Conservation (phyloP, 2,329 filamentous ascomycete species). For the Graphilbum sp. region DNA sequence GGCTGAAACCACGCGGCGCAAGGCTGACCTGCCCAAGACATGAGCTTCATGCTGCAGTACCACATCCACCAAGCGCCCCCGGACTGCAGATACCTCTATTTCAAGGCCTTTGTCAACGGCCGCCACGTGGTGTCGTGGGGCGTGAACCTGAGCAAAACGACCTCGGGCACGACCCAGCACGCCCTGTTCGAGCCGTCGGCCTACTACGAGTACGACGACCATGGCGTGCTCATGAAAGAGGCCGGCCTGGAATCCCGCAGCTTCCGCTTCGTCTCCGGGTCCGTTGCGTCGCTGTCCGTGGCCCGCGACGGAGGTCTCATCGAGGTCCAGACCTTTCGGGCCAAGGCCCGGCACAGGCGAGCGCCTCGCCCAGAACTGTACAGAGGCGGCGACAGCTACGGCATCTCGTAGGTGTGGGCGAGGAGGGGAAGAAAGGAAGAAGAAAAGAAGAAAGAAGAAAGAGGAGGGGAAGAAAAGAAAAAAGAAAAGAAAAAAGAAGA, state of each 20-base stretch:
- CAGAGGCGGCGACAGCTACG: slow-evolving; percentile 30
- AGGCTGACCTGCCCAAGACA: slow-evolving; percentile 18
- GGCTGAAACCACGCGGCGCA: not conserved
- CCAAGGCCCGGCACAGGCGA: slow-evolving; percentile 27
- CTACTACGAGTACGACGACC: slow-evolving; percentile 21
- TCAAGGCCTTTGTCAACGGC: slow-evolving; percentile 39
- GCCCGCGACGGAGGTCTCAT: slow-evolving; percentile 39
- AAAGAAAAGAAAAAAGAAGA: too few relatives aligned
- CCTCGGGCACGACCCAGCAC: slow-evolving; percentile 17
- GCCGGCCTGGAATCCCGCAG: slow-evolving; percentile 30
- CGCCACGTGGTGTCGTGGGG: slow-evolving; percentile 36
- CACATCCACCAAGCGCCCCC: slow-evolving; percentile 18
- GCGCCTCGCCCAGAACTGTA: slow-evolving; percentile 26
- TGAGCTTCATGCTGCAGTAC: slow-evolving; percentile 37
- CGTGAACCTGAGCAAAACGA: slow-evolving; percentile 24
- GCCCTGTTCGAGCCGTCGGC: slow-evolving; percentile 31
- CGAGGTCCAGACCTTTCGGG: slow-evolving; percentile 35
- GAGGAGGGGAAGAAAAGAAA: too few relatives aligned
- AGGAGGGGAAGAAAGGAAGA: too few relatives aligned
- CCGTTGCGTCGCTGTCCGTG: slow-evolving; percentile 20
- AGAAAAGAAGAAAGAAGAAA: too few relatives aligned
- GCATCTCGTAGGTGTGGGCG: slow-evolving; percentile 30
- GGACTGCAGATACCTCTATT: slow-evolving; percentile 28
- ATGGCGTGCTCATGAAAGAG: slow-evolving; percentile 15
- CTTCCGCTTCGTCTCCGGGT: slow-evolving; percentile 30